Evolutionary conservation across 2,329 filamentous ascomycete species (phyloP).

Genomic region (Scopulariopsis brevicaulis): DNA sequence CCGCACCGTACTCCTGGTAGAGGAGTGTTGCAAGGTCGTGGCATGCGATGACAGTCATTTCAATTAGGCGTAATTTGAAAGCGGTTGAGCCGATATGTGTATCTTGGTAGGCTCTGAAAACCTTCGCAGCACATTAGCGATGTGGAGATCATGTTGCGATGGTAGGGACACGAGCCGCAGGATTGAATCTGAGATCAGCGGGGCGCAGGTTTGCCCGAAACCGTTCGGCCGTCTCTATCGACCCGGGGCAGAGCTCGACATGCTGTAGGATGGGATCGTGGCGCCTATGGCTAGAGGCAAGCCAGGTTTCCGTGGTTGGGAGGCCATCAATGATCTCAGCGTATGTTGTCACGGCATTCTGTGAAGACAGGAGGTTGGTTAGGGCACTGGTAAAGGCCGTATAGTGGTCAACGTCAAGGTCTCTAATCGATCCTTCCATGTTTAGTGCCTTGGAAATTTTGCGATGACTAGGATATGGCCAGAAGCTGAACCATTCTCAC

Average conservation of each 20-base stretch:
- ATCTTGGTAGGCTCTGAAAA: background rate
- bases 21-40: conserved; percentile 1
- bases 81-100: too few species aligned
- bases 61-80: background rate
- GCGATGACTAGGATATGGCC: too few species aligned
- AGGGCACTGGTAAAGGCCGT: background rate
- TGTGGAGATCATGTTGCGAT: background rate
- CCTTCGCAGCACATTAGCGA: background rate
- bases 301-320: background rate
- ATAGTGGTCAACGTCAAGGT: background rate
- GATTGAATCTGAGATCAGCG: background rate
- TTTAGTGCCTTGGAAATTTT: background rate
- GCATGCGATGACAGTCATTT: background rate
- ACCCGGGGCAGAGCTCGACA: background rate
- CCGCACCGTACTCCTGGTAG: background rate
- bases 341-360: background rate
- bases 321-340: conserved; percentile 1
- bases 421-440: background rate
- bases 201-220: background rate
- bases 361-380: background rate
- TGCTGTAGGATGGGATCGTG: background rate
- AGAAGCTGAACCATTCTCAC: too few species aligned
- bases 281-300: background rate
- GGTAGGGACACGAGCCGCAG: background rate
- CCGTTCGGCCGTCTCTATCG: background rate